Evolutionary conservation across 257 asterid genomes (phyloP).

Genomic region (Lycium ferocissimum): DNA sequence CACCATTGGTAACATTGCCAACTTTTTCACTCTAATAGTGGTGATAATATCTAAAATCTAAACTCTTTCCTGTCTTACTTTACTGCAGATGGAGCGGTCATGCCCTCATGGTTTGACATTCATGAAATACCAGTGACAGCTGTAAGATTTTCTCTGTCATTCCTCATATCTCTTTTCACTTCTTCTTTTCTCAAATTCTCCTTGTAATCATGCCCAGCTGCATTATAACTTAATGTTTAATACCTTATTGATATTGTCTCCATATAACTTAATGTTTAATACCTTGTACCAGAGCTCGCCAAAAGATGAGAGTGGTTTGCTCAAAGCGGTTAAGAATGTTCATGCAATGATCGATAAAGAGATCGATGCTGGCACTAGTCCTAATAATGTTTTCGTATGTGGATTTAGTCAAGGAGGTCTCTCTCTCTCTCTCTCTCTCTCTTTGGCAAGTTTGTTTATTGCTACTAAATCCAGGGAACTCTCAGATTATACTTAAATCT

Average conservation of each 20-base stretch:
- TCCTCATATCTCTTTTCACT: not conserved
- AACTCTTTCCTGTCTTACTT: not conserved
- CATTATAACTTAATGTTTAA: not conserved
- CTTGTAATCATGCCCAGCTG: not conserved
- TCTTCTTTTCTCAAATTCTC: slow-evolving; percentile 5
- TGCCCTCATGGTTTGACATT: slow-evolving; percentile 99
- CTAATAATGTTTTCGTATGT: slow-evolving; percentile 75
- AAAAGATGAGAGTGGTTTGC: slow-evolving; percentile 67
- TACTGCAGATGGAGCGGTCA: slow-evolving; percentile 82
- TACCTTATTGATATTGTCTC: not conserved
- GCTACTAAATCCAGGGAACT: not conserved
- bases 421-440: slow-evolving; percentile 29
- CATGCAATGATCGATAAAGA: slow-evolving; percentile 87
- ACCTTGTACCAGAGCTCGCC: slow-evolving; percentile 70
- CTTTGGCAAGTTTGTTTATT: not conserved
- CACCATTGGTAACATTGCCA: not conserved
- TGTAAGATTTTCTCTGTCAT: slow-evolving; percentile 57
- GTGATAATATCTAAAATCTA: not conserved
- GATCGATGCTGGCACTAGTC: slow-evolving; percentile 77
- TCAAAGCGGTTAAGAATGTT: slow-evolving; percentile 81
- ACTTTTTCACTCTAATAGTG: not conserved
- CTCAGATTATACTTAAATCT: not conserved
- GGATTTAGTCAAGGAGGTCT: slow-evolving; percentile 99
- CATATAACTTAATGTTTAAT: not conserved
- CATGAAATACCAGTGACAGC: slow-evolving; percentile 89